These are phyloP conservation scores for Dictyostelium brefeldianum DNA, from an alignment of 78 protist species.

Conservation along the genomic window DNA sequence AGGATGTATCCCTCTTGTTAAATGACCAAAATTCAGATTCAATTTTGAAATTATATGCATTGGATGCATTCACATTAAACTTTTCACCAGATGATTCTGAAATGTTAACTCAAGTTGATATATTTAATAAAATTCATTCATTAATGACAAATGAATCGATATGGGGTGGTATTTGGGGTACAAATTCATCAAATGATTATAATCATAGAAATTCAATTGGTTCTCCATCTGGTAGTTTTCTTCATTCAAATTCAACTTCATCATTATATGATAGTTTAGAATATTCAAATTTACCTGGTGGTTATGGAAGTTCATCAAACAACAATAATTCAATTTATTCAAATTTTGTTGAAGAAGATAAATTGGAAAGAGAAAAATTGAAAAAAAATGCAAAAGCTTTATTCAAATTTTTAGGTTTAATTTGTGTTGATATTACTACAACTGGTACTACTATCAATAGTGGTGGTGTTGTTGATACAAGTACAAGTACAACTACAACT, in stretches of 20 bases:
- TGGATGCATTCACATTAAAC: conserved; percentile 75
- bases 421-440: conserved; percentile 49
- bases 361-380: conserved; percentile 51
- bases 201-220: neutral
- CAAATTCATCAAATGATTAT: neutral
- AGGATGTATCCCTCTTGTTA: conserved; percentile 44
- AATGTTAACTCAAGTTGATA: conserved; percentile 52
- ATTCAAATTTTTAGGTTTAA: conserved; percentile 64
- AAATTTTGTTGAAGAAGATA: conserved; percentile 55
- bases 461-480: neutral
- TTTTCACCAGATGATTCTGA: conserved; percentile 75
- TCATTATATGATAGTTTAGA: neutral
- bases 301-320: neutral
- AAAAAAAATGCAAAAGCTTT: conserved; percentile 68
- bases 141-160: conserved; percentile 65
- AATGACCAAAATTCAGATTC: conserved; percentile 51
- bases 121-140: conserved; percentile 59
- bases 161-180: conserved; percentile 73
- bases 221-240: neutral
- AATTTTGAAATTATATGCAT: conserved; percentile 45
- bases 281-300: neutral
- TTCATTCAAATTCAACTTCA: neutral
- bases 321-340: neutral
- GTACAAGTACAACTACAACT: neutral
- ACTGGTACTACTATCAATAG: neutral